phyloP scores from a whole-genome alignment of 805 yeast species.

The Torulaspora maleeae region DNA sequence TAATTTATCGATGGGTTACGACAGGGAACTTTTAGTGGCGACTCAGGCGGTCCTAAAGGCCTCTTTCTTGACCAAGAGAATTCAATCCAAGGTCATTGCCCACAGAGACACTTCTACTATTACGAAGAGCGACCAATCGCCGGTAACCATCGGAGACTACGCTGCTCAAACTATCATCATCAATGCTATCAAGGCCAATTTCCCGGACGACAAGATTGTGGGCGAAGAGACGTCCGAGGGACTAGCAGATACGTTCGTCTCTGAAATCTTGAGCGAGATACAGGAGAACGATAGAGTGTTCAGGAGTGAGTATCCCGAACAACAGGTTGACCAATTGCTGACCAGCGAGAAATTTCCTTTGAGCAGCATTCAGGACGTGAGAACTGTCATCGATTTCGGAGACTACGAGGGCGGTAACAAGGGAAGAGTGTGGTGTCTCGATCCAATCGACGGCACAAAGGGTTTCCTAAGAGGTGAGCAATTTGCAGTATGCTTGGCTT shows the following conservation, averaged over 20 bases:
- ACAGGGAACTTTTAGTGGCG: slow-evolving; percentile 72
- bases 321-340: slow-evolving; percentile 18
- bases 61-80: slow-evolving; percentile 61
- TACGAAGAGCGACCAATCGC: slow-evolving; percentile 83
- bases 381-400: slow-evolving; percentile 72
- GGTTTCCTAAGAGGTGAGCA: slow-evolving; percentile 96
- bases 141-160: slow-evolving; percentile 94
- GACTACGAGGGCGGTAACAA: slow-evolving; percentile 68
- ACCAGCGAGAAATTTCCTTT: slow-evolving; percentile 34
- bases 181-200: slow-evolving; percentile 69
- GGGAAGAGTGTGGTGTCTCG: slow-evolving; percentile 94
- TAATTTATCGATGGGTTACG: slow-evolving; percentile 38
- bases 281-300: slow-evolving; percentile 48
- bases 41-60: slow-evolving; percentile 89
- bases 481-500: slow-evolving; percentile 90
- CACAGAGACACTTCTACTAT: slow-evolving; percentile 50
- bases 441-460: slow-evolving; percentile 97
- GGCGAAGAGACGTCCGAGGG: slow-evolving; percentile 89
- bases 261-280: slow-evolving; percentile 57
- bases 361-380: slow-evolving; percentile 45
- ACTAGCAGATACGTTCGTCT: slow-evolving; percentile 46
- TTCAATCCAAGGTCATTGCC: slow-evolving; percentile 51
- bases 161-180: slow-evolving; percentile 94
- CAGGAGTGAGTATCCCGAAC: slow-evolving; percentile 22
- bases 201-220: slow-evolving; percentile 81